Base-by-base conservation (phyloP, 2,329 filamentous ascomycete species). In the Pseudocercospora cruenta region DNA sequence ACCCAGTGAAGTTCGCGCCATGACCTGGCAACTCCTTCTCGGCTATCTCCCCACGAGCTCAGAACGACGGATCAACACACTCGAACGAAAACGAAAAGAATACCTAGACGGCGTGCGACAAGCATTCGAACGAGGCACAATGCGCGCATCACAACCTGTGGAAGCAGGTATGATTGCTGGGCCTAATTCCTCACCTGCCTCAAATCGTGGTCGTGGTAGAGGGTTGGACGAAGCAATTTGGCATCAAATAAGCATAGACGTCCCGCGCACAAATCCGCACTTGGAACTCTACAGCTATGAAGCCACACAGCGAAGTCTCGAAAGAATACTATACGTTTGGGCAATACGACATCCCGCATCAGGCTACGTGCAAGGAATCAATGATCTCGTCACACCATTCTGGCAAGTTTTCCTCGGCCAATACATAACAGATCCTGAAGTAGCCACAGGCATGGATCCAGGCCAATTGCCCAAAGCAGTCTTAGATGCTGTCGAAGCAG, bases 221-320 rank as follows among this genome's bases (percentile, higher is more conserved):
- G 94, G 94, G 1, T 82, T 99, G 19, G 96, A 99, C 73, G 95
- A 99, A 82, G 91, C 93, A n/a, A 89, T 99, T 66, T 99, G 95
- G 95, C 95, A 99, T 81, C 95, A 99, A 77, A 98, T 99, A 80
- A 97, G 93, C 79, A 99, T 99, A 75, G 95, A 99, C 76, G 92
- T 98, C 22, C 95, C 95, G 2, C 88, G 95, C 59, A 99, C 95
- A 3, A 98, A 97, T 76, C 95, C 95, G 10, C 95, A 98, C 79
- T 90, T 99, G 62, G 92, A 96, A 72, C 85, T 99, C 0, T 99
- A 99, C 80, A 88, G 92, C 71, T 98, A 97, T 76, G 94, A 98
- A 79, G 94, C 94, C 4, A 99, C 96, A 0, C 95, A 99, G 78
- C 85, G 94, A 62, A 97, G 93, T 0, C 82, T 99, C 14, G 96